Evolutionary conservation across 768 basidiomycete genomes (phyloP).

Genomic region (Leccinum longicurvipes): DNA sequence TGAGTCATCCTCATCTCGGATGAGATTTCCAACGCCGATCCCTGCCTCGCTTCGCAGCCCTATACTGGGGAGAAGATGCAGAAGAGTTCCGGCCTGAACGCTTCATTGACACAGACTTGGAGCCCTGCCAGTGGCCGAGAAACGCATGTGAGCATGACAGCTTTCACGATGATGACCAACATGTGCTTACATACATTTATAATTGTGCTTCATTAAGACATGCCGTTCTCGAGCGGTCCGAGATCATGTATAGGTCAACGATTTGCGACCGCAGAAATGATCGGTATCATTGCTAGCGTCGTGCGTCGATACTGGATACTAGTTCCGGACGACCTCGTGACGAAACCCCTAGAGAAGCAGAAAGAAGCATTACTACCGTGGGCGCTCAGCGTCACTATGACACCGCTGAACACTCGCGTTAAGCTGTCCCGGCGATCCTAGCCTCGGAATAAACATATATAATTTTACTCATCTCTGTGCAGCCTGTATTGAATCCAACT

Average conservation of each 20-base stretch:
- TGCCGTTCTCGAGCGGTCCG: slow-evolving; percentile 44
- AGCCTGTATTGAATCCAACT: neutral
- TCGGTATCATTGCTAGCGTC: slow-evolving; percentile 42
- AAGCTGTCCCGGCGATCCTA: slow-evolving; percentile 20
- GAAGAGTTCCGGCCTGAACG: slow-evolving; percentile 46
- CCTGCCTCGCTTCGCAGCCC: slow-evolving; percentile 27
- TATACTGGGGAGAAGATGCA: slow-evolving; percentile 48
- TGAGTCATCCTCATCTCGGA: slow-evolving; percentile 22
- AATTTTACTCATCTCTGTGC: neutral
- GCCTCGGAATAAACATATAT: neutral
- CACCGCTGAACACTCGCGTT: slow-evolving; percentile 30
- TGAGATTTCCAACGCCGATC: neutral
- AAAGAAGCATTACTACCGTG: slow-evolving; percentile 34
- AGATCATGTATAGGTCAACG: slow-evolving; percentile 50
- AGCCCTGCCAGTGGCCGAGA: slow-evolving; percentile 29
- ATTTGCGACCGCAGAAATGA: slow-evolving; percentile 42
- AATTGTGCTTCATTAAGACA: slow-evolving; percentile 24
- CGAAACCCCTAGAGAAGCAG: slow-evolving; percentile 31
- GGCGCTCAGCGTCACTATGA: slow-evolving; percentile 35
- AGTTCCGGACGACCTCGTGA: slow-evolving; percentile 36
- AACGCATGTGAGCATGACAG: slow-evolving; percentile 13
- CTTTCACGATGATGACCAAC: neutral
- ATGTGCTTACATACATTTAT: neutral
- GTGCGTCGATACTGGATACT: slow-evolving; percentile 40
- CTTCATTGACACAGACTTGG: slow-evolving; percentile 48